These are phyloP conservation scores for Globisporangium heterothallicum DNA, from an alignment of 352 stramenopile genomes.

Conservation along the genomic window DNA sequence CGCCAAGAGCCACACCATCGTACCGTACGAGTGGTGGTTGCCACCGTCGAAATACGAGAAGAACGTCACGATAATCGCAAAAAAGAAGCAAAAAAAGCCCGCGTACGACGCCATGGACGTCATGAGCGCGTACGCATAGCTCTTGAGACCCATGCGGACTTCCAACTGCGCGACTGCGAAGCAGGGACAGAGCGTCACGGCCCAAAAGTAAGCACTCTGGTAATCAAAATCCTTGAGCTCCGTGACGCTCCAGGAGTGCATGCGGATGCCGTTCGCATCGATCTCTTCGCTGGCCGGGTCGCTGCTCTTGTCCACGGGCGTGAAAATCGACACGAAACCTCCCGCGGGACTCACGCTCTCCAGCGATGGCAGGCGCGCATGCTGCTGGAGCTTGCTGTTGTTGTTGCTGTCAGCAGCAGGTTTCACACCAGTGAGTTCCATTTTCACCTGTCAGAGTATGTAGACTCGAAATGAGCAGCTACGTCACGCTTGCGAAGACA, in stretches of 20 bases:
- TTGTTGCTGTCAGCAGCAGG: neutral
- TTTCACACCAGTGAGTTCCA: too few species aligned
- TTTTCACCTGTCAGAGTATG: too few species aligned
- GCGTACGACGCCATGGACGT: neutral
- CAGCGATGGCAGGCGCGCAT: neutral
- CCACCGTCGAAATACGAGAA: slow-evolving; percentile 10
- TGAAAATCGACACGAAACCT: slow-evolving; percentile 13
- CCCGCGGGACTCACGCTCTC: slow-evolving; percentile 3
- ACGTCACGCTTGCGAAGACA: too few species aligned
- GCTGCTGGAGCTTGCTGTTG: neutral
- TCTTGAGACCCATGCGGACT: slow-evolving; percentile 3
- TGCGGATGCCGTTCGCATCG: slow-evolving; percentile 4
- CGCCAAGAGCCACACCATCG: slow-evolving; percentile 4
- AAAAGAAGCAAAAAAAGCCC: slow-evolving; percentile 2
- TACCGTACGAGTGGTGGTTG: neutral
- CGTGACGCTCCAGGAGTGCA: slow-evolving; percentile 5
- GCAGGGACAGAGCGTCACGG: slow-evolving; percentile 9
- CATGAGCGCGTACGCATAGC: neutral
- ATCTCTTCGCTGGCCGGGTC: slow-evolving; percentile 8
- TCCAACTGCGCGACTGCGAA: slow-evolving; percentile 11
- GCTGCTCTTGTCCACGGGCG: slow-evolving; percentile 8
- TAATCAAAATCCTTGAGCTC: slow-evolving; percentile 9
- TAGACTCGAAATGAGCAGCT: too few species aligned
- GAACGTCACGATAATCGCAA: slow-evolving; percentile 2
- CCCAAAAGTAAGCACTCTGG: slow-evolving; percentile 9